These are phyloP conservation scores for Millerago galiae DNA, from an alignment of 805 yeast species.

Conservation along the genomic window DNA sequence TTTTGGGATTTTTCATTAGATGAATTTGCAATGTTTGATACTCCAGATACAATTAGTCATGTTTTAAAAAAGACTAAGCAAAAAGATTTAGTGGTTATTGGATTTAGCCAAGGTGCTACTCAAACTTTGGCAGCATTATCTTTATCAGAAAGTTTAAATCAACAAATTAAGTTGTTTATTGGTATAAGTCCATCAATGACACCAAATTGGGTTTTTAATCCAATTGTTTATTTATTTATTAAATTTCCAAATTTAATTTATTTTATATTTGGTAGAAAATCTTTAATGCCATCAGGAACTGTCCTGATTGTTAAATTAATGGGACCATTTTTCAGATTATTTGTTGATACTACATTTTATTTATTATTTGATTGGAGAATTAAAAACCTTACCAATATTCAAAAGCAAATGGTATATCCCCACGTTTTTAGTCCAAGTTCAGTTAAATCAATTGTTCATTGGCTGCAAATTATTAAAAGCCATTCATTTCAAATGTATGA, in stretches of 20 bases:
- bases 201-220: conserved; percentile 76
- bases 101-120: conserved; percentile 92
- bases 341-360: conserved; percentile 66
- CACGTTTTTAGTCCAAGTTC: conserved; percentile 89
- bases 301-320: conserved; percentile 78
- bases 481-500: conserved; percentile 86
- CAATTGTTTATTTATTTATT: conserved; percentile 67
- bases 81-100: conserved; percentile 68
- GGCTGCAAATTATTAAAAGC: conserved; percentile 85
- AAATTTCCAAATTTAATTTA: conserved; percentile 72
- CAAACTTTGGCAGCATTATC: conserved; percentile 88
- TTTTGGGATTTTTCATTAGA: conserved; percentile 93
- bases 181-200: conserved; percentile 94
- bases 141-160: conserved; percentile 55
- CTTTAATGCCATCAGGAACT: conserved; percentile 63
- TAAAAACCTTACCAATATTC: conserved; percentile 59
- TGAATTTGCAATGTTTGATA: conserved; percentile 88
- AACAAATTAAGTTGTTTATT: conserved; percentile 48
- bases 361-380: conserved; percentile 78
- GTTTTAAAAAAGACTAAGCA: conserved; percentile 46
- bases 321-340: conserved; percentile 64
- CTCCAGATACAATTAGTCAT: conserved; percentile 78
- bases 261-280: conserved; percentile 65
- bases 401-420: conserved; percentile 74
- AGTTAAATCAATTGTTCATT: conserved; percentile 90